Percentiles rank a stretch among this genome's conserved stretches.
phyloP scores from a whole-genome alignment of 257 asterid species.

The Pogostemon cablin region DNA sequence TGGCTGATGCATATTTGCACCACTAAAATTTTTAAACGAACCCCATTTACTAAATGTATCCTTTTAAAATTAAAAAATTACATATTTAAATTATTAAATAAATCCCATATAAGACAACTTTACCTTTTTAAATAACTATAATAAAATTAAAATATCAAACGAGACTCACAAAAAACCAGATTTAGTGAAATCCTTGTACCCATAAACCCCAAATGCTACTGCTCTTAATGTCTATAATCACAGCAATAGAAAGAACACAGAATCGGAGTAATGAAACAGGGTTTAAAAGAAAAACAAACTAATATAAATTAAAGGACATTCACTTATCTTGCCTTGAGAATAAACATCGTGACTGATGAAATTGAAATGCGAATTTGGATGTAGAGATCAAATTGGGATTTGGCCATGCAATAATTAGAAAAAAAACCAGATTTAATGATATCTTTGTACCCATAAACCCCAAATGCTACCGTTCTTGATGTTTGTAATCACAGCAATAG shows the following conservation, averaged over 20 bases:
- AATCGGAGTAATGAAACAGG: constrained; percentile 5
- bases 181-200: constrained; percentile 82
- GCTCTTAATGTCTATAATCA: constrained; percentile 71
- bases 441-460: constrained; percentile 73
- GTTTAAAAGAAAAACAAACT: neutral
- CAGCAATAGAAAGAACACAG: constrained; percentile 20
- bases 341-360: constrained; percentile 61
- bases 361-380: constrained; percentile 42
- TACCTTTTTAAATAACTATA: too few species aligned
- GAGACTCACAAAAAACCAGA: constrained; percentile 65
- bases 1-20: too few species aligned
- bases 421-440: constrained; percentile 73
- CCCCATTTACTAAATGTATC: too few species aligned
- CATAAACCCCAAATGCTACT: constrained; percentile 70
- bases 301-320: neutral
- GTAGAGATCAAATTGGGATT: constrained; percentile 30
- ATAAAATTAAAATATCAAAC: neutral
- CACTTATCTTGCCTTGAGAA: constrained; percentile 55
- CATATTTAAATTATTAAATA: too few species aligned
- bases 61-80: too few species aligned
- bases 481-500: constrained; percentile 46
- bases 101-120: too few species aligned
- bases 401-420: constrained; percentile 8
- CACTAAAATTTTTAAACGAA: too few species aligned
- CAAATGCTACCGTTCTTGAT: constrained; percentile 75